Base-by-base conservation (phyloP, 75 land plant species). In the Ceratopteris richardii region DNA sequence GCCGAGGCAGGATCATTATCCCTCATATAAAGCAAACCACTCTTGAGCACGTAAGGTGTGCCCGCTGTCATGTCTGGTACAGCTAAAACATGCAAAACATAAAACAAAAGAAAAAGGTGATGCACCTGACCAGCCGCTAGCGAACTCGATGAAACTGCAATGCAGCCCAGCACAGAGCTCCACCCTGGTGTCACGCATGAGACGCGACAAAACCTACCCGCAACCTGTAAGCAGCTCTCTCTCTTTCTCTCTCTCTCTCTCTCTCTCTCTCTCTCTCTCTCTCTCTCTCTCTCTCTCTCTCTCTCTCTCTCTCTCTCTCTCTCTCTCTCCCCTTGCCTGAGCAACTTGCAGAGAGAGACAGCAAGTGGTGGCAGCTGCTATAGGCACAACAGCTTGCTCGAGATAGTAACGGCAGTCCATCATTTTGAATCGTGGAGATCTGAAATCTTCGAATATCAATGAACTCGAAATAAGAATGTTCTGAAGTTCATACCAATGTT, bases 141-240 rank as follows among this genome's bases (percentile, higher is more conserved):
- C 22, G 54, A 52, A 28, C 54, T 52, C 7, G 28, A 52, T 4
- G 54, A 23, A 6, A 52, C 54, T 19, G 54, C 25, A 23, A 52
- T 2, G 54, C 54, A 52, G 13, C 54, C 54, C 4, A 52, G 28
- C 14, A 52, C 18, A 23, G 54, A 52, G 28, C 54, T 52, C 54
- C 54, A 52, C 25, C 25, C 27, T 5, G 25, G 4, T 23, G 54
- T 52, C 14, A 28, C 54, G 28, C 54, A 52, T 21, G 54, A 52
- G 25, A 52, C 54, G 13, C 14, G 54, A 28, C 54, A 52, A 26
- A 14, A 2, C 14, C 54, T 52, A 22, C 54, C 54, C 25, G 54
- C 54, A 52, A 52, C 23, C 54, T 52, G 14, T 17, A 14, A 46
- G 22, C 5, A 21, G 17, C n/a, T n/a, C n/a, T n/a, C n/a, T n/a